Evolutionary conservation across 2,329 filamentous ascomycete species (phyloP).

Genomic region (Epichloe bromicola): DNA sequence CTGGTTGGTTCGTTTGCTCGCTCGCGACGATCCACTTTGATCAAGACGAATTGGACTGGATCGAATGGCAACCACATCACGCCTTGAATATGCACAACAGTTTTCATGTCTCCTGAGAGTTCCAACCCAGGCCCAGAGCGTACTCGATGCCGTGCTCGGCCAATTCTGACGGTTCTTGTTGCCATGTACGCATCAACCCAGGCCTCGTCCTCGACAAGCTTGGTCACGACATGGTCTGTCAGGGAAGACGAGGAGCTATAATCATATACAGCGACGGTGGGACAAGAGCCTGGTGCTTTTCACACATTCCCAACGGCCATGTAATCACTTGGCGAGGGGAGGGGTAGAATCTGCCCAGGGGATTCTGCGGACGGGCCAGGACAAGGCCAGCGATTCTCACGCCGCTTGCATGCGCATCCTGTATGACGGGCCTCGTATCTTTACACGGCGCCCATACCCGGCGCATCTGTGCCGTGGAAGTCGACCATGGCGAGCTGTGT

Average conservation of each 20-base stretch:
- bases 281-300: constrained; percentile 25
- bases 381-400: constrained; percentile 33
- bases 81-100: too few species aligned
- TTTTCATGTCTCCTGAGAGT: too few species aligned
- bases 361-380: constrained; percentile 39
- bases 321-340: too few species aligned
- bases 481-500: constrained; percentile 30
- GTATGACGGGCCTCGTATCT: constrained; percentile 30
- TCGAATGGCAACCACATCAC: too few species aligned
- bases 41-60: too few species aligned
- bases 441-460: too few species aligned
- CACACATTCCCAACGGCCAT: too few species aligned
- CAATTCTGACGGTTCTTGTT: constrained; percentile 27
- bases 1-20: too few species aligned
- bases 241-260: constrained; percentile 22
- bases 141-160: constrained; percentile 29
- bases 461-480: constrained; percentile 19
- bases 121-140: constrained; percentile 25
- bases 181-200: constrained; percentile 31
- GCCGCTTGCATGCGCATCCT: constrained; percentile 23
- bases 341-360: constrained; percentile 16
- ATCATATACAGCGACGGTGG: background rate
- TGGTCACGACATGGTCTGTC: constrained; percentile 26
- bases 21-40: too few species aligned
- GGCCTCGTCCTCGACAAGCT: constrained; percentile 28